A percentile compares a stretch with the other conserved stretches of the same genome.
These are phyloP conservation scores for Phytophthora vignae DNA, from an alignment of 352 stramenopile species.

Conservation along the genomic window DNA sequence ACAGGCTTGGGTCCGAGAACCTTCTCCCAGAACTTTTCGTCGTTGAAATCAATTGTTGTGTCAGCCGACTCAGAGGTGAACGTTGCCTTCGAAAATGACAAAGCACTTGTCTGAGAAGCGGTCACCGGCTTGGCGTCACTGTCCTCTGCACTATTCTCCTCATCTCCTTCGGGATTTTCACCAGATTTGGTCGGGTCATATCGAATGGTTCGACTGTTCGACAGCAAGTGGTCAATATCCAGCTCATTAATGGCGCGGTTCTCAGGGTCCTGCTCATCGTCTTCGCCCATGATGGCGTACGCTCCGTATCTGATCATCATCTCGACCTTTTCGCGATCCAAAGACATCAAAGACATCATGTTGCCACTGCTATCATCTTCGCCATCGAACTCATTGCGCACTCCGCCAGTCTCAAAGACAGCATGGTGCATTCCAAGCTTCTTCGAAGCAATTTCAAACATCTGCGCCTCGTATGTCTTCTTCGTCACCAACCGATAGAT, in stretches of 20 bases:
- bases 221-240: conserved; percentile 89
- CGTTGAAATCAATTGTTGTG: conserved; percentile 90
- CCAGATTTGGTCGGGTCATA: conserved; percentile 79
- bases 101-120: conserved; percentile 62
- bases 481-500: conserved; percentile 99
- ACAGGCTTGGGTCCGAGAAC: conserved; percentile 88
- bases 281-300: conserved; percentile 97
- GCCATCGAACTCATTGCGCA: conserved; percentile 94
- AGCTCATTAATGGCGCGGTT: conserved; percentile 91
- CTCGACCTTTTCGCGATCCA: conserved; percentile 98
- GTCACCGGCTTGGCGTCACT: conserved; percentile 45
- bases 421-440: conserved; percentile 99
- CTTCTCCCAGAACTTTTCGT: conserved; percentile 93
- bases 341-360: conserved; percentile 93
- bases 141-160: conserved; percentile 44
- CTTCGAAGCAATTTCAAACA: conserved; percentile 99
- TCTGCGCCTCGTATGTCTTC: conserved; percentile 99
- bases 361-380: conserved; percentile 94
- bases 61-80: conserved; percentile 90
- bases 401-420: conserved; percentile 95
- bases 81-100: conserved; percentile 90
- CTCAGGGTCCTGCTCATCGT: conserved; percentile 94
- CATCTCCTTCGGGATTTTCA: conserved; percentile 49
- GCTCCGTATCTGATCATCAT: conserved; percentile 98
- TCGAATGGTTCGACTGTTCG: conserved; percentile 86